These are phyloP conservation scores for Schizophyllum amplum DNA, from an alignment of 1,284 basidiomycete species.

Conservation along the genomic window DNA sequence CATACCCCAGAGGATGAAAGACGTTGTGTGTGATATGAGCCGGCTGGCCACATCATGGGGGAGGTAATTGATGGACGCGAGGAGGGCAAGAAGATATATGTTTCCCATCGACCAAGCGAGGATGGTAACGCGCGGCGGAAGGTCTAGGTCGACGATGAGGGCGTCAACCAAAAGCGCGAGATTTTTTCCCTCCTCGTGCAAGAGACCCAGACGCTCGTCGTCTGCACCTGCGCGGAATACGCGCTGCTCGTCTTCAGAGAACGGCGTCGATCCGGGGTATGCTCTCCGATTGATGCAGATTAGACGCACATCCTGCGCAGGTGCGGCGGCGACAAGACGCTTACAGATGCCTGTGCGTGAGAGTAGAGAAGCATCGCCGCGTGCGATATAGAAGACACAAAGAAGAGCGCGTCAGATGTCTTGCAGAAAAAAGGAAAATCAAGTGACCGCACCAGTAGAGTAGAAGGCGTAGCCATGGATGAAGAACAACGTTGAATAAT, in stretches of 20 bases:
- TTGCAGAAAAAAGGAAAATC: neutral
- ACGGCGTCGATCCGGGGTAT: constrained; percentile 15
- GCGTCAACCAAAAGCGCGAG: neutral
- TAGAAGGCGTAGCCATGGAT: neutral
- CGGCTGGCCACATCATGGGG: neutral
- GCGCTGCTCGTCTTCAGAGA: neutral
- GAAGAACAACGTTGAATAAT: neutral
- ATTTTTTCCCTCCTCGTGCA: neutral
- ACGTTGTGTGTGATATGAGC: neutral
- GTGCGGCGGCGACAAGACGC: constrained; percentile 1
- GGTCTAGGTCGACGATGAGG: neutral
- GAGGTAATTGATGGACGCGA: neutral
- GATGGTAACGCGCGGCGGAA: neutral
- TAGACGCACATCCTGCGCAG: constrained; percentile 14
- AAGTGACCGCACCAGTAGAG: neutral
- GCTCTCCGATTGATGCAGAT: constrained; percentile 19
- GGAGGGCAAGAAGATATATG: neutral
- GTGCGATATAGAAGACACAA: neutral
- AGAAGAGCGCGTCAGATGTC: neutral
- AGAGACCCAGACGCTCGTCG: neutral
- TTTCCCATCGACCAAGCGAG: neutral
- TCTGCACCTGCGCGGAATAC: neutral
- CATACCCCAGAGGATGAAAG: neutral
- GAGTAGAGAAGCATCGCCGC: neutral
- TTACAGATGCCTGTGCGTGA: neutral